These are phyloP conservation scores for Clohesyomyces aquaticus DNA, from an alignment of 495 filamentous ascomycete genomes.

Conservation along the genomic window DNA sequence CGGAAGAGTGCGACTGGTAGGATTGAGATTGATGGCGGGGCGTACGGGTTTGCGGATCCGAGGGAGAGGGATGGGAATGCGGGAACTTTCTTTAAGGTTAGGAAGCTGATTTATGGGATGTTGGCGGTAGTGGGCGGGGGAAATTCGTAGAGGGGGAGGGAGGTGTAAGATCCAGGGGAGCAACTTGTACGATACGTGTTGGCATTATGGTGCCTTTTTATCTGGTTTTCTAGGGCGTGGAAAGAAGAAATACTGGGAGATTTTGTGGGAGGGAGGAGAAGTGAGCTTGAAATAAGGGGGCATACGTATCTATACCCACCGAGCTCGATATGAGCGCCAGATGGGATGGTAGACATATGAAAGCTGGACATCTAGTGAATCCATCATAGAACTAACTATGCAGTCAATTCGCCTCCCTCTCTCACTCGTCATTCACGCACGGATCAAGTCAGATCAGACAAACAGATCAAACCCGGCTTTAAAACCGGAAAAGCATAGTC, in stretches of 20 bases:
- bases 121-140: constrained; percentile 55
- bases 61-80: constrained; percentile 12
- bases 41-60: constrained; percentile 34
- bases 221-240: neutral
- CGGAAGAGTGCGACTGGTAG: constrained; percentile 82
- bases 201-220: neutral
- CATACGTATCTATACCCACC: too few species aligned
- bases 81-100: constrained; percentile 68
- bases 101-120: constrained; percentile 80
- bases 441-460: too few species aligned
- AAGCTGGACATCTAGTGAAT: too few species aligned
- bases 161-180: neutral
- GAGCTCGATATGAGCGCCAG: too few species aligned
- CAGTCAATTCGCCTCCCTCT: too few species aligned
- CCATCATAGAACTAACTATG: too few species aligned
- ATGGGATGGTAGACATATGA: too few species aligned
- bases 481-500: too few species aligned
- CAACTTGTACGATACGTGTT: neutral
- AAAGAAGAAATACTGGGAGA: neutral
- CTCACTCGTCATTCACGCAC: too few species aligned
- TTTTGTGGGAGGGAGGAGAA: neutral
- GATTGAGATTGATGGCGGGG: constrained; percentile 83
- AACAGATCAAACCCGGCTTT: too few species aligned
- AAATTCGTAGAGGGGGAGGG: neutral
- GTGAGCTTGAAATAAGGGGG: too few species aligned